These are phyloP conservation scores for Trichoderma afroharzianum DNA, from an alignment of 2,329 filamentous ascomycete genomes.

Conservation along the genomic window DNA sequence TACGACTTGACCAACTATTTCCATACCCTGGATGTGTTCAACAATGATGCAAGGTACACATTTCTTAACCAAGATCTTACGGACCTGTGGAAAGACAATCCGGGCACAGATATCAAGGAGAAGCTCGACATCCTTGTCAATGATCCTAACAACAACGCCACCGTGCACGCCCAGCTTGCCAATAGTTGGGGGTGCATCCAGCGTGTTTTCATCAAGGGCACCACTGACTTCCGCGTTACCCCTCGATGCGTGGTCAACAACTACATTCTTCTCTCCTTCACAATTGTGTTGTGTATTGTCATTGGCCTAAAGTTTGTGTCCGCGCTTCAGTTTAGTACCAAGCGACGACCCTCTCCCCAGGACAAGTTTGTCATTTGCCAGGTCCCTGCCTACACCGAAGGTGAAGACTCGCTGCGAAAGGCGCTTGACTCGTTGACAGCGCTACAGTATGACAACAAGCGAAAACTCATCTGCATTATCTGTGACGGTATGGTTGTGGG, in stretches of 20 bases:
- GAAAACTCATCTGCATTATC: constrained; percentile 93
- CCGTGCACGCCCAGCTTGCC: constrained; percentile 45
- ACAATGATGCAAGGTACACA: constrained; percentile 54
- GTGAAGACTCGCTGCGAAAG: constrained; percentile 89
- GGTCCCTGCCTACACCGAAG: constrained; percentile 96
- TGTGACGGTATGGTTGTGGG: constrained; percentile 98
- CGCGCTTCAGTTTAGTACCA: constrained; percentile 89
- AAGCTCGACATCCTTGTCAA: constrained; percentile 56
- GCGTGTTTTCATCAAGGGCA: constrained; percentile 78
- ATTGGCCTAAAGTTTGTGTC: constrained; percentile 87
- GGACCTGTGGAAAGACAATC: constrained; percentile 66
- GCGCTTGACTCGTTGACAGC: constrained; percentile 92
- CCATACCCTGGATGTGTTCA: constrained; percentile 61
- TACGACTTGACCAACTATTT: constrained; percentile 95
- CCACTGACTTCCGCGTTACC: constrained; percentile 76
- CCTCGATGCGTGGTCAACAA: constrained; percentile 82
- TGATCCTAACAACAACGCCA: constrained; percentile 47
- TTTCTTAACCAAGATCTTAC: constrained; percentile 71
- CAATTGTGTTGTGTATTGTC: constrained; percentile 75
- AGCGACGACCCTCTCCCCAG: constrained; percentile 81
- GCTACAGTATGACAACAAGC: constrained; percentile 95
- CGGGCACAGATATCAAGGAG: constrained; percentile 73
- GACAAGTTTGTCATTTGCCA: constrained; percentile 99
- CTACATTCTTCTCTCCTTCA: constrained; percentile 83
- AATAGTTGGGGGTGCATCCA: constrained; percentile 79